Evolutionary conservation across 306 rosid species (phyloP), one percentile per base, ranked within the genome.

Genomic region (Casuarina cunninghamiana): DNA sequence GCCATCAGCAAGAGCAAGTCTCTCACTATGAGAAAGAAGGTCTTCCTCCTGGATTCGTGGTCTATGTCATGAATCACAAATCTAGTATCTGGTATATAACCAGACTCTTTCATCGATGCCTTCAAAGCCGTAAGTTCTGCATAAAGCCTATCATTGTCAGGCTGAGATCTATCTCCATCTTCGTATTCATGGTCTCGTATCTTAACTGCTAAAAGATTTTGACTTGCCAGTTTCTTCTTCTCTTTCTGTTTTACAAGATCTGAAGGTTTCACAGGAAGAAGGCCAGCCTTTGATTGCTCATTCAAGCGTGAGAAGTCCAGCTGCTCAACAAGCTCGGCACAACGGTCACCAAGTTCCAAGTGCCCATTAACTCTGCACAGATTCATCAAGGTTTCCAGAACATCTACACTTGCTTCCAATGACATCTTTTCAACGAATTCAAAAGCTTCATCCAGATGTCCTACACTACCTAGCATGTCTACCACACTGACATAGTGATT

Each of bases 61-160:
- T 93, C 97, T 57, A 93, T 86, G 80, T 93, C 97, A 85, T 93
- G 96, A 70, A 93, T 77, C 77, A 90, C 96, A 80, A 92, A 92
- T 82, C 92, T 86, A 39, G 93, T 89, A 81, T 90, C 96, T 3
- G 97, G 90, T 73, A 90, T 81, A 82, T 90, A 93, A 79, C 97
- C 97, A 82, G 88, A 85, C 89, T 90, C 96, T 86, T 88, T 90
- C 97, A 91, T 91, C 78, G 86, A 91, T 73, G 86, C 81, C 87
- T 76, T 90, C 84, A 92, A 5, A 76, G 91, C 86, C 90, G 93
- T 84, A 71, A 90, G 93, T 53, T 83, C 78, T 26, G 91, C 77
- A 79, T 92, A 92, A 66, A 90, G 62, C 84, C 83, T 85, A 62
- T 92, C 88, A 78, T 78, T 90, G 19, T 88, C 90, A 17, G 97